A percentile compares a stretch with the other conserved stretches of the same genome.
Evolutionary conservation across 2,329 filamentous ascomycete genomes (phyloP).

Genomic region (Ophiostoma pallidulum): DNA sequence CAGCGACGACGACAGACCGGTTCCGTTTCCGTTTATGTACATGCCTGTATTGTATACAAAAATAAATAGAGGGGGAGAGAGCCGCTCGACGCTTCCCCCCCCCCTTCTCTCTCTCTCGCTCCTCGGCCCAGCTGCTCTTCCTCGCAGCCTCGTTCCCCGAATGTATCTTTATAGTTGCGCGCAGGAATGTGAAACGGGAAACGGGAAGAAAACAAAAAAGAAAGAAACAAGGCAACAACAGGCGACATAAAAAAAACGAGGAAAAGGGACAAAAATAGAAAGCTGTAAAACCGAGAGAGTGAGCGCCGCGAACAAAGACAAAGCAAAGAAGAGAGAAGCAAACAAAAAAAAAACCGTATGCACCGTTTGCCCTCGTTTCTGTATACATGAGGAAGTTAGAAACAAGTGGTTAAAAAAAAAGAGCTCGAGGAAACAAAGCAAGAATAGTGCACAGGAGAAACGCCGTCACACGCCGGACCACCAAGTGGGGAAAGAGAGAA

Average conservation of each 20-base stretch:
- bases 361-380: neutral
- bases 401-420: neutral
- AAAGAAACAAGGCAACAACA: neutral
- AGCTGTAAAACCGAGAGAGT: neutral
- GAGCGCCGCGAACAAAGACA: neutral
- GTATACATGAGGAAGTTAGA: too few relatives aligned
- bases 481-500: too few relatives aligned
- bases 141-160: too few relatives aligned
- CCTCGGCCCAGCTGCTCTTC: too few relatives aligned
- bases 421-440: neutral
- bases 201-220: neutral
- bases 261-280: neutral
- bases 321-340: neutral
- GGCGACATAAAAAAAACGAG: neutral
- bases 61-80: neutral
- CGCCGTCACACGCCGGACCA: too few relatives aligned
- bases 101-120: too few relatives aligned
- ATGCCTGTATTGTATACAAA: constrained; percentile 6
- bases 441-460: too few relatives aligned
- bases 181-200: too few relatives aligned
- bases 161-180: too few relatives aligned
- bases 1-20: neutral
- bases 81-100: neutral
- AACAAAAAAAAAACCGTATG: neutral
- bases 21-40: constrained; percentile 1